Conservation (phyloP, 2,329 filamentous ascomycete genomes). For the Leptographium wingfieldii region DNA sequence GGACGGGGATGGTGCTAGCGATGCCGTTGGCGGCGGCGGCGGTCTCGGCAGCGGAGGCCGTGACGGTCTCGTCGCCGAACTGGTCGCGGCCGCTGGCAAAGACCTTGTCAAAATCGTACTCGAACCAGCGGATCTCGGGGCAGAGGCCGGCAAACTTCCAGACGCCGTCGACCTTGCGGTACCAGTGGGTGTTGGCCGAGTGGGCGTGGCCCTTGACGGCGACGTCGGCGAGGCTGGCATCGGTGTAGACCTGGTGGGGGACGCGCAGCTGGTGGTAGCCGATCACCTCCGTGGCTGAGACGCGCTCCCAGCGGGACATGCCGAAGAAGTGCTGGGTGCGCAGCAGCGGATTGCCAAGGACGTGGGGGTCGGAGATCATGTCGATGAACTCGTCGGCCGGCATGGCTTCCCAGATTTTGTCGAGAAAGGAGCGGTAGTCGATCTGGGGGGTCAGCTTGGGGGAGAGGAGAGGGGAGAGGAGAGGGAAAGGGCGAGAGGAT, state of each 20-base stretch:
- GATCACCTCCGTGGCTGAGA: conserved; percentile 44
- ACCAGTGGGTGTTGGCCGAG: conserved; percentile 44
- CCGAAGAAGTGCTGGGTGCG: conserved; percentile 56
- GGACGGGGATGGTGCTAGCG: not conserved
- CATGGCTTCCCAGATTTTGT: conserved; percentile 49
- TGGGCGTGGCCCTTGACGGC: conserved; percentile 48
- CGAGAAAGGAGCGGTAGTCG: conserved; percentile 56
- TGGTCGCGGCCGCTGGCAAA: conserved; percentile 14
- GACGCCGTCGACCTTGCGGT: conserved; percentile 42
- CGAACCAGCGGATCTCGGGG: conserved; percentile 43
- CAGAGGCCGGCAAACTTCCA: conserved; percentile 49
- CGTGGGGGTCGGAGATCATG: conserved; percentile 43
- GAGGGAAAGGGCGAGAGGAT: too few relatives aligned
- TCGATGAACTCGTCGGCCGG: conserved; percentile 46
- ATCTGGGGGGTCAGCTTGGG: conserved; percentile 29
- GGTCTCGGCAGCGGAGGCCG: not conserved
- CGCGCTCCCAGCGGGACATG: conserved; percentile 42
- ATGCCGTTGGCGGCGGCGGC: not conserved
- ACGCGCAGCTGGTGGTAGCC: conserved; percentile 51
- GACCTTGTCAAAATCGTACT: conserved; percentile 36
- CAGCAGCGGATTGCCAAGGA: conserved; percentile 48
- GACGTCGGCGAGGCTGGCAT: conserved; percentile 25
- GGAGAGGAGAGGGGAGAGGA: too few relatives aligned
- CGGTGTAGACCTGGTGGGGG: conserved; percentile 48
- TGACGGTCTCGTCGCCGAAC: conserved; percentile 6